These are phyloP conservation scores for Spathaspora girioi DNA, from an alignment of 805 yeast species.

Conservation along the genomic window DNA sequence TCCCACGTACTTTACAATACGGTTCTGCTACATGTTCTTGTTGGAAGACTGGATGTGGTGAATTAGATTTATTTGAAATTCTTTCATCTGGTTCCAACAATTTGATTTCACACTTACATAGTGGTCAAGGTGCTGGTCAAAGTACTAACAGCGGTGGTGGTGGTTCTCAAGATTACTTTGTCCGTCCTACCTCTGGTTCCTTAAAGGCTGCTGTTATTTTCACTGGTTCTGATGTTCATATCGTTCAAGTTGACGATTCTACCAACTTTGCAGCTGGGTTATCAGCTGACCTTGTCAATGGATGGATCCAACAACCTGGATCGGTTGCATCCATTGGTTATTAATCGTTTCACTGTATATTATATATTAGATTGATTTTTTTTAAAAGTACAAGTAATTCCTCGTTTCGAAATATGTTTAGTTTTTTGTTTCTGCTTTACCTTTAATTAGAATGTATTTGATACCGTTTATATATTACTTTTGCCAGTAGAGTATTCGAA, in stretches of 20 bases:
- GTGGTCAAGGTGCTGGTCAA: constrained; percentile 68
- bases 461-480: not conserved
- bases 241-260: constrained; percentile 59
- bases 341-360: not conserved
- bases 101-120: constrained; percentile 79
- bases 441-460: not conserved
- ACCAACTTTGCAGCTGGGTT: constrained; percentile 41
- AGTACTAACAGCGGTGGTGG: constrained; percentile 62
- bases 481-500: too few species aligned
- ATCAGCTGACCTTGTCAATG: constrained; percentile 43
- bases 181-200: constrained; percentile 74
- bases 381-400: not conserved
- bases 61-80: constrained; percentile 90
- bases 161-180: constrained; percentile 82
- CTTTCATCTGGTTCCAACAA: constrained; percentile 71
- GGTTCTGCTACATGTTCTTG: constrained; percentile 85
- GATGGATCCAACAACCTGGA: constrained; percentile 57
- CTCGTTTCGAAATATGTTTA: not conserved
- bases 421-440: not conserved
- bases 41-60: constrained; percentile 98
- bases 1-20: constrained; percentile 95
- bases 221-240: constrained; percentile 49
- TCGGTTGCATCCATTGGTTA: constrained; percentile 36
- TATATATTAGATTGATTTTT: not conserved
- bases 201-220: constrained; percentile 91